phyloP scores from a whole-genome alignment of 305 asterid species.

The Petunia hybrid region DNA sequence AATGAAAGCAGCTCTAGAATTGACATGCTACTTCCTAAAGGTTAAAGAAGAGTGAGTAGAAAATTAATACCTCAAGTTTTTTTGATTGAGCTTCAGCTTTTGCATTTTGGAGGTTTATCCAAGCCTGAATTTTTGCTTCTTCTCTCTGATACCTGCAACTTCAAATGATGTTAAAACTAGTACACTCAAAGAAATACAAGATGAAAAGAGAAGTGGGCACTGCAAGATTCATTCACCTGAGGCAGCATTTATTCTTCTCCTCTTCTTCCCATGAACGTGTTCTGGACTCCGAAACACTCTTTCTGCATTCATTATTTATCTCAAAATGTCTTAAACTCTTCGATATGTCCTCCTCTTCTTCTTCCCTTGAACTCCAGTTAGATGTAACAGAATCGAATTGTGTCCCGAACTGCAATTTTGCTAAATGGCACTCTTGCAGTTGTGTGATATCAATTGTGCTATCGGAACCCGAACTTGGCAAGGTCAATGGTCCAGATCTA shows the following conservation, averaged over 20 bases:
- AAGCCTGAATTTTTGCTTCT: constrained; percentile 95
- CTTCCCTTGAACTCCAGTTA: constrained; percentile 94
- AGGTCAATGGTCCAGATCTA: constrained; percentile 78
- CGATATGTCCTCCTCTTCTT: constrained; percentile 95
- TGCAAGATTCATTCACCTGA: constrained; percentile 51
- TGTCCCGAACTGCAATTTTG: constrained; percentile 64
- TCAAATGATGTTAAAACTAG: not conserved
- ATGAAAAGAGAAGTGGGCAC: not conserved
- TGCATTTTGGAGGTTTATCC: constrained; percentile 94
- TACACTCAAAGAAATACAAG: not conserved
- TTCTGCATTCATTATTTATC: constrained; percentile 68
- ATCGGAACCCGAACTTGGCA: constrained; percentile 39
- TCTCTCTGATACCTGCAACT: constrained; percentile 85
- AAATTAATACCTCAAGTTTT: constrained; percentile 80
- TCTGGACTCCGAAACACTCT: constrained; percentile 63
- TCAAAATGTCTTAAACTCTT: constrained; percentile 96
- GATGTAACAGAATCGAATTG: constrained; percentile 61
- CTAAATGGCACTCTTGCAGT: constrained; percentile 76
- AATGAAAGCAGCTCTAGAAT: not conserved
- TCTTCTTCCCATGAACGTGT: constrained; percentile 80
- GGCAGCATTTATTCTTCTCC: constrained; percentile 77
- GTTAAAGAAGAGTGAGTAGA: not conserved
- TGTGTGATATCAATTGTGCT: constrained; percentile 61
- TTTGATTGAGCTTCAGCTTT: constrained; percentile 97
- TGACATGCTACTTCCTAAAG: not conserved